Base-by-base conservation (phyloP, 2,329 filamentous ascomycete genomes). In the Alternaria gaisen region DNA sequence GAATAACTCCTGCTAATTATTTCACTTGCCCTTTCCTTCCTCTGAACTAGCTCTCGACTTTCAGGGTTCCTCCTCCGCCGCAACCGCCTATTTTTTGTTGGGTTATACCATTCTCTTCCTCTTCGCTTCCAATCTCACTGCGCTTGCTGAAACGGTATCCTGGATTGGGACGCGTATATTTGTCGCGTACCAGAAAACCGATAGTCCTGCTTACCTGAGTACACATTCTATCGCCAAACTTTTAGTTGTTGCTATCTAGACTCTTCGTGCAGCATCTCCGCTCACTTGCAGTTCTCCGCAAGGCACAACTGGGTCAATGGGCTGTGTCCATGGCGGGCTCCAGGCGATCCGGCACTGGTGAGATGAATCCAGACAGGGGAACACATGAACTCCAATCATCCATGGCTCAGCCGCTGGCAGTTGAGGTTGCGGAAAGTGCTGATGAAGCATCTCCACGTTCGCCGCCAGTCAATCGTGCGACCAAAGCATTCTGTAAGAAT, bases 1-100 rank as follows among this genome's bases (percentile, higher is more conserved):
- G 65, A 67, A 65, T 65, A 65, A 71, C 59, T 63, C 71, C 53
- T 73, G 66, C 71, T 74, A 72, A 74, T 72, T 66, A 70, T 70
- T 59, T 63, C 42, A 53, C 59, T 53, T 56, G 38, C 36, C 50
- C 58, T 44, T 61, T 60, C 55, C 53, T 60, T 62, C 63, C 47
- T 58, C 60, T 64, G 50, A 61, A 57, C 67, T 62, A 57, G 59
- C 50, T 63, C 47, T 24, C 26, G 34, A 12, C 38, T 47, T 42
- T 12, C 43, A 26, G 24, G 43, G 32, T 47, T 24, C 16, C 34
- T 56, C 22, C 34, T 28, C 38, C 43, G 36, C 24, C 34, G 34
- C 24, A 47, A 28, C 54, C 38, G 22, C 38, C 28, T 53, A 41
- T 53, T 43, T 30, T 30, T 34, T 53, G 48, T 53, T 34, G 20